Percentiles rank a stretch among this genome's conserved stretches.
phyloP scores from a whole-genome alignment of 2,329 filamentous ascomycete species.

The Elsinoe perseae region DNA sequence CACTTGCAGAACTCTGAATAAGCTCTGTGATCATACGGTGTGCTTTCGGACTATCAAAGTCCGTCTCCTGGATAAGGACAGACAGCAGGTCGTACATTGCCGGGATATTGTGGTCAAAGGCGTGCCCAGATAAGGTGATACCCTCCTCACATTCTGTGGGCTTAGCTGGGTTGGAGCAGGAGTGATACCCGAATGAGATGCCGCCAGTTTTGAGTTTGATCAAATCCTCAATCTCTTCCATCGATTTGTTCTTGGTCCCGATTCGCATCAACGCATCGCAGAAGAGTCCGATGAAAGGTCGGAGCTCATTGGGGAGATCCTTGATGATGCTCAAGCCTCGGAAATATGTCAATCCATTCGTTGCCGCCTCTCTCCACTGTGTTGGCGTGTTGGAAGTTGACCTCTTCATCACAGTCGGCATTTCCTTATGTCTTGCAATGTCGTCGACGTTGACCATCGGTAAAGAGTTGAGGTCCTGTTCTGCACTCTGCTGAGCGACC shows the following conservation, averaged over 20 bases:
- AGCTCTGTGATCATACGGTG: conserved; percentile 77
- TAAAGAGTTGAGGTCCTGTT: conserved; percentile 65
- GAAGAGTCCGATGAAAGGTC: conserved; percentile 79
- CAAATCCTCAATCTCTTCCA: conserved; percentile 90
- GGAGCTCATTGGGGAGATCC: conserved; percentile 73
- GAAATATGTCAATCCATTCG: conserved; percentile 95
- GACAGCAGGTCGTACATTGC: conserved; percentile 83
- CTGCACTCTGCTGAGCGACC: conserved; percentile 58
- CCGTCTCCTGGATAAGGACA: conserved; percentile 73
- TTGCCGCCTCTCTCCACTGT: conserved; percentile 87
- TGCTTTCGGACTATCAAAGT: conserved; percentile 79
- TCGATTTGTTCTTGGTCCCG: conserved; percentile 76
- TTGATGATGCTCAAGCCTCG: conserved; percentile 75
- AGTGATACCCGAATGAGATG: conserved; percentile 74
- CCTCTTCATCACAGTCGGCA: conserved; percentile 52
- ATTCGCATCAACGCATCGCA: conserved; percentile 88
- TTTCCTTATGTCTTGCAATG: conserved; percentile 70
- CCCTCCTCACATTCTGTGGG: conserved; percentile 69
- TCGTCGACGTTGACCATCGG: conserved; percentile 84
- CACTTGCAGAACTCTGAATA: conserved; percentile 77
- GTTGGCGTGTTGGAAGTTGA: conserved; percentile 34
- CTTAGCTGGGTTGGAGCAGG: conserved; percentile 67
- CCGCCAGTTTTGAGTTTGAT: conserved; percentile 97
- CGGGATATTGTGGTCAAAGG: conserved; percentile 80
- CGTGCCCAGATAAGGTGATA: conserved; percentile 75